These are phyloP conservation scores for Boehmeria nivea DNA, from an alignment of 306 rosid species.

Conservation along the genomic window DNA sequence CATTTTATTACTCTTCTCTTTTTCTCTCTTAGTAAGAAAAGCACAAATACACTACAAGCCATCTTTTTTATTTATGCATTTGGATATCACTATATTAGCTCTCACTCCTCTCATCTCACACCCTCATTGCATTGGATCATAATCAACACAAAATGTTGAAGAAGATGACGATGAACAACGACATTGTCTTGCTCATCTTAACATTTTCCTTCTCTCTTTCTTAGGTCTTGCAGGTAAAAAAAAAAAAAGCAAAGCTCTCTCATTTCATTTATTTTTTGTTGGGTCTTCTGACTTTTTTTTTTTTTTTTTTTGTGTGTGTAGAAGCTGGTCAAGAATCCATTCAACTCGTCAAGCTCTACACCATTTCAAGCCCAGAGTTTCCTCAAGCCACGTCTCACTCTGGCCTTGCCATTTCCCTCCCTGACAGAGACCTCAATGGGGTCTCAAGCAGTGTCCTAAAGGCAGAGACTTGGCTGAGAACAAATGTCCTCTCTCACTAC, in stretches of 20 bases:
- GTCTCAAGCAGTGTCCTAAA: conserved; percentile 49
- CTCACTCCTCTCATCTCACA: neutral
- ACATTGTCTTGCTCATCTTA: conserved; percentile 13
- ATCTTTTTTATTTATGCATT: neutral
- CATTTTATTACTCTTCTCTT: too few relatives aligned
- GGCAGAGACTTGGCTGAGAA: conserved; percentile 77
- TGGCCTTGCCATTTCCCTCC: conserved; percentile 54
- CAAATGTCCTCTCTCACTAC: conserved; percentile 54
- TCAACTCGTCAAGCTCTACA: conserved; percentile 40
- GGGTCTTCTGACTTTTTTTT: neutral
- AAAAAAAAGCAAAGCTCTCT: conserved; percentile 8
- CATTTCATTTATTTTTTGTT: neutral
- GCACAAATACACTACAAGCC: neutral
- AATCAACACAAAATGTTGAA: conserved; percentile 7
- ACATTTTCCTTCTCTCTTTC: conserved; percentile 28
- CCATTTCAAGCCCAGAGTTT: conserved; percentile 31
- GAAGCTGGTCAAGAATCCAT: conserved; percentile 50
- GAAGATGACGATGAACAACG: conserved; percentile 28
- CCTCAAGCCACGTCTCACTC: conserved; percentile 25
- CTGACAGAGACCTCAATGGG: conserved; percentile 30
- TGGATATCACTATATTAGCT: neutral
- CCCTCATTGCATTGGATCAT: neutral
- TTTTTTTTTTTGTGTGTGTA: conserved; percentile 13
- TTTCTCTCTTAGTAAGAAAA: neutral
- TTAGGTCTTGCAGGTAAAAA: conserved; percentile 46